A percentile compares a stretch with the other conserved stretches of the same genome.
Evolutionary conservation across 2,329 filamentous ascomycete species (phyloP).

Genomic region (Raffaelea ambrosiae): DNA sequence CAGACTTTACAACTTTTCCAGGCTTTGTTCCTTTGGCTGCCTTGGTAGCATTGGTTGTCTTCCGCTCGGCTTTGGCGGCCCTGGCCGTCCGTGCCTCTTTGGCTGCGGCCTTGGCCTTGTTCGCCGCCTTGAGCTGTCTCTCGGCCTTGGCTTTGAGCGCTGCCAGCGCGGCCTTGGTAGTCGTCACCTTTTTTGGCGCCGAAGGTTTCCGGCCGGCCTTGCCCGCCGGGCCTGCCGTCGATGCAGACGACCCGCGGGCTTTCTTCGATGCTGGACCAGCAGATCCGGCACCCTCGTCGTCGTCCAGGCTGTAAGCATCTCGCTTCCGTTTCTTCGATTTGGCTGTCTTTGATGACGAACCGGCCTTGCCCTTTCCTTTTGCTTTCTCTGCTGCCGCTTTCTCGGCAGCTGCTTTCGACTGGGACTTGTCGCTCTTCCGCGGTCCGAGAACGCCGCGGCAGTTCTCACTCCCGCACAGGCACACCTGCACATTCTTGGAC

Average conservation of each 20-base stretch:
- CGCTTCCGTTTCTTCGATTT: conserved; percentile 7
- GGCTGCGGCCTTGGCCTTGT: conserved; percentile 15
- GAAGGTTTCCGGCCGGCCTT: background rate
- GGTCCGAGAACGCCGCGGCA: conserved; percentile 58
- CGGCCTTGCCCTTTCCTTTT: conserved; percentile 5
- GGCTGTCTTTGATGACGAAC: background rate
- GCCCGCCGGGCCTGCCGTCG: background rate
- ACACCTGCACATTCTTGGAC: conserved; percentile 59
- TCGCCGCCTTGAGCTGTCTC: conserved; percentile 5
- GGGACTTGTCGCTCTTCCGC: conserved; percentile 38
- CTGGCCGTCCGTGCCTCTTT: conserved; percentile 1
- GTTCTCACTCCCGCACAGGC: conserved; percentile 54
- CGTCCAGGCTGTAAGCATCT: conserved; percentile 6
- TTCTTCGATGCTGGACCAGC: conserved; percentile 7
- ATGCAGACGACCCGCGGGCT: background rate
- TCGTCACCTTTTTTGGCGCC: conserved; percentile 4
- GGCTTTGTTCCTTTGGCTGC: conserved; percentile 6
- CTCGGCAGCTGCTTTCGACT: conserved; percentile 2
- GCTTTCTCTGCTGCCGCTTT: conserved; percentile 6
- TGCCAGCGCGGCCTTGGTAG: conserved; percentile 9
- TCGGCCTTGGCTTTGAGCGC: conserved; percentile 5
- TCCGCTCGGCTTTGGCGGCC: conserved; percentile 41
- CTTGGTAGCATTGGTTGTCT: conserved; percentile 16
- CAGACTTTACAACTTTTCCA: conserved; percentile 21
- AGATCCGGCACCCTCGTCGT: background rate